These are phyloP conservation scores for Plantago coronopus DNA, from an alignment of 305 asterid genomes.

Conservation along the genomic window DNA sequence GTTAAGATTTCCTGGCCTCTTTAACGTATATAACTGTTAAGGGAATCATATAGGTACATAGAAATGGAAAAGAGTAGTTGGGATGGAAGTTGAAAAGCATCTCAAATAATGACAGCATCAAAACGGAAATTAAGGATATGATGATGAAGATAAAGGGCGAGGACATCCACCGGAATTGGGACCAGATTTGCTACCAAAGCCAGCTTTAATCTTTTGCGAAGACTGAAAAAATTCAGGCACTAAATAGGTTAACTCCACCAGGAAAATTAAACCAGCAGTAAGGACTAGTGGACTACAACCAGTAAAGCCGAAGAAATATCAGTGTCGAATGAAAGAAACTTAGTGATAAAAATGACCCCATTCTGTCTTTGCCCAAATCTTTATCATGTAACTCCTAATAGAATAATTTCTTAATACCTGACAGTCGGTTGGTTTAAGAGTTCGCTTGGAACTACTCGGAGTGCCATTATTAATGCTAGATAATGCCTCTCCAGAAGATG, in stretches of 20 bases:
- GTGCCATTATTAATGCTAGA: conserved; percentile 40
- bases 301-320: conserved; percentile 33
- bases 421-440: conserved; percentile 21
- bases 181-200: conserved; percentile 36
- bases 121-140: conserved; percentile 62
- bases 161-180: conserved; percentile 43
- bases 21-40: conserved; percentile 58
- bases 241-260: conserved; percentile 19
- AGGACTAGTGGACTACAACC: conserved; percentile 2
- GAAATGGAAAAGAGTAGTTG: conserved; percentile 17
- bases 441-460: conserved; percentile 27
- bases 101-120: conserved; percentile 17
- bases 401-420: conserved; percentile 29
- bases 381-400: conserved; percentile 28
- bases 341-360: conserved; percentile 32
- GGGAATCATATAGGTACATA: conserved; percentile 33
- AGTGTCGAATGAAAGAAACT: conserved; percentile 33
- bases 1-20: conserved; percentile 42
- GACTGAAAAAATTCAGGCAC: conserved; percentile 40
- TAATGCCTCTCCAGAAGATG: conserved; percentile 44
- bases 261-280: conserved; percentile 11
- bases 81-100: conserved; percentile 15
- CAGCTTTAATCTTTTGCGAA: conserved; percentile 36
- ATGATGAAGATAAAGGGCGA: conserved; percentile 52
- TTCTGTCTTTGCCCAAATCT: conserved; percentile 28